Percentiles rank a stretch among this genome's conserved stretches.
These are phyloP conservation scores for Thalassiosira oceanica DNA, from an alignment of 352 stramenopile species.

Conservation along the genomic window DNA sequence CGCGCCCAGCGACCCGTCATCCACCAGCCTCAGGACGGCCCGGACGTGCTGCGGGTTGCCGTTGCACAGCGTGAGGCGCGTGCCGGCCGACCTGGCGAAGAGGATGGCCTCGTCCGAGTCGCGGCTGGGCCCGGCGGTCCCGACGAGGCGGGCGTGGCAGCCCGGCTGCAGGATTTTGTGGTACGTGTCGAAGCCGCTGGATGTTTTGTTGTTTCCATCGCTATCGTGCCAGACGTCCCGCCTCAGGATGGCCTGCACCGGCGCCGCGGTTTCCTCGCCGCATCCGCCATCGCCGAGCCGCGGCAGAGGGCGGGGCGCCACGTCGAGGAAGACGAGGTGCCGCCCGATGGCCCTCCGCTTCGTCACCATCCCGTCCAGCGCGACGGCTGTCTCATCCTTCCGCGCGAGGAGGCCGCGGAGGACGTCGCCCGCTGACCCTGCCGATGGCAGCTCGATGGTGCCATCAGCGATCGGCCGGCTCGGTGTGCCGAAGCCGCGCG, in stretches of 20 bases:
- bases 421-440: constrained; percentile 11
- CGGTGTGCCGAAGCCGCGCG: no score
- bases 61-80: constrained; percentile 27
- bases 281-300: constrained; percentile 5
- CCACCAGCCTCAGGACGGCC: constrained; percentile 28
- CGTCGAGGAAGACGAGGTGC: constrained; percentile 37
- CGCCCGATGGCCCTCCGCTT: constrained; percentile 34
- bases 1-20: constrained; percentile 23
- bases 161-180: constrained; percentile 50
- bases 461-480: background rate
- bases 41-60: constrained; percentile 47
- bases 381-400: constrained; percentile 1
- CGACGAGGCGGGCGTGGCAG: constrained; percentile 21
- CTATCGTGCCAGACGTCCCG: constrained; percentile 34
- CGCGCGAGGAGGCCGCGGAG: constrained; percentile 2
- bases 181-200: constrained; percentile 31
- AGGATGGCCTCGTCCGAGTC: constrained; percentile 27
- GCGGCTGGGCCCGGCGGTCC: constrained; percentile 29
- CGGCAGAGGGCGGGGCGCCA: constrained; percentile 23
- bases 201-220: background rate
- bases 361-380: constrained; percentile 32
- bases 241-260: constrained; percentile 37
- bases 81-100: constrained; percentile 13
- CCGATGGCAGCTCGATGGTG: constrained; percentile 12
- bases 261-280: constrained; percentile 8